A percentile compares a stretch with the other conserved stretches of the same genome.
These are phyloP conservation scores for Peziza echinospora DNA, from an alignment of 495 filamentous ascomycete genomes.

Conservation along the genomic window DNA sequence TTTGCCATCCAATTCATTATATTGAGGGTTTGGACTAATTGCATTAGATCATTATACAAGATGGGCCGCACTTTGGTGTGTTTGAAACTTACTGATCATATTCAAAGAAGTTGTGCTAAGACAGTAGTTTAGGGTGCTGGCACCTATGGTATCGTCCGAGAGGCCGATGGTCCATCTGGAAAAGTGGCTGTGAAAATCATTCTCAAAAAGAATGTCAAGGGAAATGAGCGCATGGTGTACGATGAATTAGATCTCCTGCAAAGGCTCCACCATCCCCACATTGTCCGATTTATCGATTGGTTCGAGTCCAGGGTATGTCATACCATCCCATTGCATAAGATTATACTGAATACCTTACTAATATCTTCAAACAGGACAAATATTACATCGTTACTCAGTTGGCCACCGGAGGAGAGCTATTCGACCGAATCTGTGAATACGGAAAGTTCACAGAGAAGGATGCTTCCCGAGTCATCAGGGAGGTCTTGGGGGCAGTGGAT, in stretches of 20 bases:
- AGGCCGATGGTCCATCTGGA: constrained; percentile 60
- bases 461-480: constrained; percentile 84
- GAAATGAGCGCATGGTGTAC: constrained; percentile 95
- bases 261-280: constrained; percentile 75
- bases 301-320: constrained; percentile 71
- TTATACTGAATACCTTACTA: background rate
- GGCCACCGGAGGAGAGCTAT: constrained; percentile 88
- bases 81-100: background rate
- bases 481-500: constrained; percentile 84
- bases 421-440: constrained; percentile 94
- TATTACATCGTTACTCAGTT: constrained; percentile 99
- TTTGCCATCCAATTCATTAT: background rate
- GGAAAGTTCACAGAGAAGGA: constrained; percentile 99
- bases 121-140: constrained; percentile 56
- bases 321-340: background rate
- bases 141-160: constrained; percentile 94
- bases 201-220: constrained; percentile 96
- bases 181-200: constrained; percentile 98
- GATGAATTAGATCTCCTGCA: constrained; percentile 90
- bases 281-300: constrained; percentile 97
- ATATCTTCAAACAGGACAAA: constrained; percentile 49
- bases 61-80: constrained; percentile 63
- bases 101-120: no score
- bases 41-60: constrained; percentile 53
- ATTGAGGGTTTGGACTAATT: background rate